Conservation (phyloP, 108 stramenopile species). For the Aurantiochytrium sp. region DNA sequence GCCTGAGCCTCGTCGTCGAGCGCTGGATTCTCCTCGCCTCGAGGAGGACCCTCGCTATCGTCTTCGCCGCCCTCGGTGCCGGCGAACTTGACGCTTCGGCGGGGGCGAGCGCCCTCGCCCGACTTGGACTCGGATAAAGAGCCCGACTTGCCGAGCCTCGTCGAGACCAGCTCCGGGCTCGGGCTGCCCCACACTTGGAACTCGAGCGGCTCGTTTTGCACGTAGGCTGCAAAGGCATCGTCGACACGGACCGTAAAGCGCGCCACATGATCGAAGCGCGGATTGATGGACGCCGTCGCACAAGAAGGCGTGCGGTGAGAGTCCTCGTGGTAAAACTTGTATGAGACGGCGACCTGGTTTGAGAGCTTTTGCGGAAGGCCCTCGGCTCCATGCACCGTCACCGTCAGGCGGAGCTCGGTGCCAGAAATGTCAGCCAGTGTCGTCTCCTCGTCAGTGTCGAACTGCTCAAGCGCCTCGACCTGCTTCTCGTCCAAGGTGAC, state of each 20-base stretch:
- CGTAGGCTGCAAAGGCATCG: neutral
- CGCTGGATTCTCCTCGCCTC: neutral
- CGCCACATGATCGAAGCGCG: neutral
- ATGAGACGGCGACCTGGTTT: conserved; percentile 30
- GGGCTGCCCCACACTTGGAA: conserved; percentile 32
- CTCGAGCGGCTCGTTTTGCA: neutral
- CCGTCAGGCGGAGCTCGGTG: neutral
- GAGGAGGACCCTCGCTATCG: neutral
- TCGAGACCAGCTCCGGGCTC: neutral
- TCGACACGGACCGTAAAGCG: neutral
- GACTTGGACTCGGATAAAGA: too few species aligned
- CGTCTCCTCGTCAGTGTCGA: neutral
- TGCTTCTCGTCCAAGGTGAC: conserved; percentile 9
- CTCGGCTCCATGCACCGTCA: neutral
- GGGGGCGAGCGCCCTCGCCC: neutral
- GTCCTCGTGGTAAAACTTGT: conserved; percentile 32
- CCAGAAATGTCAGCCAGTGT: conserved; percentile 28
- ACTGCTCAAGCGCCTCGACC: neutral
- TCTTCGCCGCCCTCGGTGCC: neutral
- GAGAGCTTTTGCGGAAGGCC: conserved; percentile 34
- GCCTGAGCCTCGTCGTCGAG: too few species aligned
- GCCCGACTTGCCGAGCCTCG: too few species aligned
- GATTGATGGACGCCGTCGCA: neutral
- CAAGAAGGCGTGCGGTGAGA: neutral
- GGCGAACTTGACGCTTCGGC: neutral